Evolutionary conservation across 2,329 filamentous ascomycete genomes (phyloP).

Genomic region (Ascocoryne sarcoides): DNA sequence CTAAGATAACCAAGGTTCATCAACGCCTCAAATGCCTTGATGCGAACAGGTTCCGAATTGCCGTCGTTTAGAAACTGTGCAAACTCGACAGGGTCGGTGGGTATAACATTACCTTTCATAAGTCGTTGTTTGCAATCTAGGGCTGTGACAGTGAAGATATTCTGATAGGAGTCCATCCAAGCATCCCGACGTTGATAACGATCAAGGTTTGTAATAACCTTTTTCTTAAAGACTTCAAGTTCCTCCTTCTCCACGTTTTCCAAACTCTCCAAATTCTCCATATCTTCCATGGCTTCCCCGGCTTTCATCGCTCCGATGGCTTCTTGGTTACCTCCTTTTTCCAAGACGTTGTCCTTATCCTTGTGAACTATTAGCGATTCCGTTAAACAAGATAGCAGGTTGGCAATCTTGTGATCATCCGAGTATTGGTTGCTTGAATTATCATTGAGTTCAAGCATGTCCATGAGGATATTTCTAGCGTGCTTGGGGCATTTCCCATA

Average conservation of each 20-base stretch:
- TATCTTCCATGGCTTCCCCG: slow-evolving; percentile 31
- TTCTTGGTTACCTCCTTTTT: slow-evolving; percentile 34
- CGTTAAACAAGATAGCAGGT: slow-evolving; percentile 58
- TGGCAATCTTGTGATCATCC: slow-evolving; percentile 82
- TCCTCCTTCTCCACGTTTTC: slow-evolving; percentile 37
- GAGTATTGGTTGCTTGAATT: slow-evolving; percentile 85
- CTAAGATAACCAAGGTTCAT: slow-evolving; percentile 54
- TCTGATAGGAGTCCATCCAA: slow-evolving; percentile 60
- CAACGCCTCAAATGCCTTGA: slow-evolving; percentile 57
- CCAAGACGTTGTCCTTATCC: slow-evolving; percentile 30
- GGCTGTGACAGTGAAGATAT: slow-evolving; percentile 55
- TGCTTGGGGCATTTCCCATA: slow-evolving; percentile 69
- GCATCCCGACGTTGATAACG: slow-evolving; percentile 59
- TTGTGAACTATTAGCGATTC: slow-evolving; percentile 46
- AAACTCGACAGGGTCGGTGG: slow-evolving; percentile 45
- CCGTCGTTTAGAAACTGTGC: slow-evolving; percentile 57
- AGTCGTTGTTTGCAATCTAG: slow-evolving; percentile 52
- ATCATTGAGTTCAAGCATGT: slow-evolving; percentile 88
- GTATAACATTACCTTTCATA: slow-evolving; percentile 57
- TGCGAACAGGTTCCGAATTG: slow-evolving; percentile 52
- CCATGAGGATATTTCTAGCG: slow-evolving; percentile 76
- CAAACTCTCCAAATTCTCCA: neutral
- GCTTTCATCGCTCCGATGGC: slow-evolving; percentile 16
- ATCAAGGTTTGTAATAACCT: slow-evolving; percentile 53
- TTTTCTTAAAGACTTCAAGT: slow-evolving; percentile 33